A percentile compares a stretch with the other conserved stretches of the same genome.
phyloP scores from a whole-genome alignment of 1,284 basidiomycete genomes.

The Rhodotorula sp. region DNA sequence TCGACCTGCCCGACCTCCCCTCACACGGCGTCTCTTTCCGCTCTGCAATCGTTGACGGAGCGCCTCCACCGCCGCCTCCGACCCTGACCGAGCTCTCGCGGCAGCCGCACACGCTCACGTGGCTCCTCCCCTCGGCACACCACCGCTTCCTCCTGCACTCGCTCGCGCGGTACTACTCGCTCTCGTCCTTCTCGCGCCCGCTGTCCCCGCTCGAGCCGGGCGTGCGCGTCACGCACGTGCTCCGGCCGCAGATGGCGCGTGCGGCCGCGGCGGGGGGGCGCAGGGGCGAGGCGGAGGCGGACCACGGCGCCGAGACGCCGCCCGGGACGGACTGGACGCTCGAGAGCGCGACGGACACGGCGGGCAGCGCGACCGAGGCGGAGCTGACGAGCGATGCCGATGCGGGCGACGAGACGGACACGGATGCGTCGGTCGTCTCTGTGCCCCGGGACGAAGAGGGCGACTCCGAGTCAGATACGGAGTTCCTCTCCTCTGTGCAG shows the following conservation, averaged over 20 bases:
- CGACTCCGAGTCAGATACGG: background rate
- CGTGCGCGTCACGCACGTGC: conserved; percentile 35
- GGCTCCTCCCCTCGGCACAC: conserved; percentile 34
- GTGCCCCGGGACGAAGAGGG: background rate
- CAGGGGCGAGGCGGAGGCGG: background rate
- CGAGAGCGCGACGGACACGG: background rate
- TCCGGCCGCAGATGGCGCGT: conserved; percentile 22
- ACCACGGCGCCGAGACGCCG: conserved; percentile 30
- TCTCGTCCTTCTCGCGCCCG: conserved; percentile 37
- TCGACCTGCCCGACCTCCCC: conserved; percentile 21
- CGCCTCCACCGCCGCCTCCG: background rate
- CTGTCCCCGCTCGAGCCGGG: conserved; percentile 33
- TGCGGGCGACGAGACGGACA: conserved; percentile 7
- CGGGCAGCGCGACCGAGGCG: conserved; percentile 17
- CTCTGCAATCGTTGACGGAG: background rate
- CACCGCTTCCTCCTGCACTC: conserved; percentile 36
- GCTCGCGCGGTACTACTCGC: conserved; percentile 36
- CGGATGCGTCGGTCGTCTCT: background rate
- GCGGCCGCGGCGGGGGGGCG: background rate
- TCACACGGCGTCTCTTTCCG: background rate
- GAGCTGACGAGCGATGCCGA: conserved; percentile 8
- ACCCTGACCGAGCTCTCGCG: conserved; percentile 36
- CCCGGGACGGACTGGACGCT: conserved; percentile 33
- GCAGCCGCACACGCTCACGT: conserved; percentile 32
- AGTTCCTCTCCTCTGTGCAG: background rate